Percentiles rank a stretch among this genome's conserved stretches.
phyloP scores from a whole-genome alignment of 164 flowering plant species.

The grape (Vitis vinifera) region ASM3070453v1 NC_081818.1:27395501-27396000 shows the following conservation, averaged over 20 bases:
- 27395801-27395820: neutral
- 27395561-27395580: neutral
- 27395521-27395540: no score
- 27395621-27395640: slow-evolving; percentile 85
- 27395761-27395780: slow-evolving; percentile 66
- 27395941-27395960: slow-evolving; percentile 89
- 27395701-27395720: slow-evolving; percentile 96
- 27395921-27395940: slow-evolving; percentile 97
- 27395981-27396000: slow-evolving; percentile 27
- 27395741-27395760: slow-evolving; percentile 96
- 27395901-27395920: slow-evolving; percentile 98
- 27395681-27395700: slow-evolving; percentile 97
- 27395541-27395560: no score
- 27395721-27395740: slow-evolving; percentile 95
- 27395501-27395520: no score
- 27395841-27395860: slow-evolving; percentile 99
- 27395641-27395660: slow-evolving; percentile 95
- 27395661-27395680: slow-evolving; percentile 82
- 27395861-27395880: slow-evolving; percentile 97
- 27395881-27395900: slow-evolving; percentile 99
- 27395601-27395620: neutral
- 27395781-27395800: neutral
- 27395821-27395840: slow-evolving; percentile 18
- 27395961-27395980: slow-evolving; percentile 62
- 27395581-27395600: neutral